Conservation (phyloP, 495 filamentous ascomycete genomes). For the Xylaria sp. region DNA sequence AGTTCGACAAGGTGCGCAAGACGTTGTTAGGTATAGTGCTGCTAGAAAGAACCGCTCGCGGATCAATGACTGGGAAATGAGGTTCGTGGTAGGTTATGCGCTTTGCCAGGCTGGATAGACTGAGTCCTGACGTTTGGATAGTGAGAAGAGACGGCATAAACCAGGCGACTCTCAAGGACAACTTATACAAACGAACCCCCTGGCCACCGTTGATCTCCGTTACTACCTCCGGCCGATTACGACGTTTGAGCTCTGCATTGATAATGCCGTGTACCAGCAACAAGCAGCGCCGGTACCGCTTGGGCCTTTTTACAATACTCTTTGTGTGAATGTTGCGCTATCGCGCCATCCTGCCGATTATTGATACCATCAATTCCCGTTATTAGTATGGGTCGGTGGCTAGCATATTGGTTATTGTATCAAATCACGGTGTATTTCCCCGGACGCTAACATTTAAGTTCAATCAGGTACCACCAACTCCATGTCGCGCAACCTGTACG, state of each 20-base stretch:
- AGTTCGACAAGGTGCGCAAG: constrained; percentile 1
- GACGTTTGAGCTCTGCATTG: constrained; percentile 26
- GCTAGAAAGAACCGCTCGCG: neutral
- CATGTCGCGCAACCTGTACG: neutral
- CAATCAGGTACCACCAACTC: neutral
- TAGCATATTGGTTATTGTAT: constrained; percentile 5
- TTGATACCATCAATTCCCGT: constrained; percentile 37
- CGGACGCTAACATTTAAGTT: constrained; percentile 5
- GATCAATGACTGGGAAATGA: neutral
- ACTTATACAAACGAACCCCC: constrained; percentile 15
- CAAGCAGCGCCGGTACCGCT: constrained; percentile 26
- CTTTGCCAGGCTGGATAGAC: neutral
- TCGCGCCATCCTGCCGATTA: constrained; percentile 42
- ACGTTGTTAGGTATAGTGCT: neutral
- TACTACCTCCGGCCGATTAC: constrained; percentile 19
- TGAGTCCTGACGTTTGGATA: constrained; percentile 6
- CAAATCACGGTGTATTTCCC: constrained; percentile 7
- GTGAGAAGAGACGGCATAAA: neutral
- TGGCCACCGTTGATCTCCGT: constrained; percentile 10
- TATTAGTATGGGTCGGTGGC: constrained; percentile 14
- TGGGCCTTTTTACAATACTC: neutral
- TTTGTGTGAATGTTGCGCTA: constrained; percentile 27
- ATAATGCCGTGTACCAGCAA: constrained; percentile 29
- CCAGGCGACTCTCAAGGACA: constrained; percentile 15
- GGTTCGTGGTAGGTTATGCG: neutral